phyloP scores from a whole-genome alignment of 345 rosid species.

The Syzygium jambos region DNA sequence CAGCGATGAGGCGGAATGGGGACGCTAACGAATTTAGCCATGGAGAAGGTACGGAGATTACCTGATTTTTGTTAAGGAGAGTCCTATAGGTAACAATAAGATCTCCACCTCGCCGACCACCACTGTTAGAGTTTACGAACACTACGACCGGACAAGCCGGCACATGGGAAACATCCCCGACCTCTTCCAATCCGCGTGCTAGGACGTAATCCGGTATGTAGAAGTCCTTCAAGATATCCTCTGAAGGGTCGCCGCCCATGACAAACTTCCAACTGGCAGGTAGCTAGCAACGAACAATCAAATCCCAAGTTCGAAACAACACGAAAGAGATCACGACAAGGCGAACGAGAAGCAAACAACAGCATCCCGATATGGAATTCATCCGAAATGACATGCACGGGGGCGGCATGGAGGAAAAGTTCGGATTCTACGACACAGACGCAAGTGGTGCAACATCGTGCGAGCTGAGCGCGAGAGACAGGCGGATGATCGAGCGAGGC shows the following conservation, averaged over 20 bases:
- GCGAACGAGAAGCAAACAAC: neutral
- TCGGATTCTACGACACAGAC: neutral
- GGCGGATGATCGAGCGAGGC: neutral
- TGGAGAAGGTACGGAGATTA: neutral
- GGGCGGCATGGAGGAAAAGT: neutral
- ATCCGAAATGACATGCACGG: neutral
- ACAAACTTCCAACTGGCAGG: neutral
- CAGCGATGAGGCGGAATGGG: neutral
- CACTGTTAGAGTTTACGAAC: slow-evolving; percentile 62
- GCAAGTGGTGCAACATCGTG: neutral
- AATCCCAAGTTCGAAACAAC: neutral
- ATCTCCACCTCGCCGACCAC: slow-evolving; percentile 54
- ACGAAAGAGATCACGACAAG: neutral
- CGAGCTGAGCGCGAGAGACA: neutral
- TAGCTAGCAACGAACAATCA: neutral
- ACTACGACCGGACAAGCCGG: slow-evolving; percentile 50
- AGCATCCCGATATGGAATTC: neutral
- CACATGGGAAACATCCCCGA: neutral
- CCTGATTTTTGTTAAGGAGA: slow-evolving; percentile 54
- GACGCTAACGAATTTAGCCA: neutral
- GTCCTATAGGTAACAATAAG: slow-evolving; percentile 46
- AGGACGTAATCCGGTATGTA: slow-evolving; percentile 9
- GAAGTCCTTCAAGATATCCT: neutral
- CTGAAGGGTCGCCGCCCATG: neutral
- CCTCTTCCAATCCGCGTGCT: neutral